Evolutionary conservation across 768 basidiomycete species (phyloP), one percentile per base, ranked within the genome.

Genomic region (Xanthoconium stramineum): DNA sequence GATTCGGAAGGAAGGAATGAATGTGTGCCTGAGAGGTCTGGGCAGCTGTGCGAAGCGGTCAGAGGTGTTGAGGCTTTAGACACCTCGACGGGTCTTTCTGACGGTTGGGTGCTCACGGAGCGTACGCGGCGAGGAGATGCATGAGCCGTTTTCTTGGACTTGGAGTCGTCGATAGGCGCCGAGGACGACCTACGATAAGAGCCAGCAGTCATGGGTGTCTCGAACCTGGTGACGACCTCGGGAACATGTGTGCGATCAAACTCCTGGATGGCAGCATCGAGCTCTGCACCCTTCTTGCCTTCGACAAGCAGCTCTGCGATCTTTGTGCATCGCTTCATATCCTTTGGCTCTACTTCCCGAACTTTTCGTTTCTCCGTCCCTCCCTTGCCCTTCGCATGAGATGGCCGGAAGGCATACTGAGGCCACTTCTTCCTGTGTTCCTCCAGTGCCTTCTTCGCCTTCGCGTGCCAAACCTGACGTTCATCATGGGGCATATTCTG

Each of bases 401-500:
- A 71, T 1, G 89, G 89, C 24, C 82, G 76, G 72, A 90, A 91
- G 3, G 86, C 79, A 63, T 91, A 91, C 69, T 85, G 77, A 20
- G 90, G 89, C 74, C 82, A 90, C 56, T 64, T 69, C 63, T 81
- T 83, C 72, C 83, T 85, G 69, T 91, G 89, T 61, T 89, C 89
- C 46, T 84, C 86, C 47, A 83, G 80, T 0, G 86, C 86, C 40
- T 77, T 75, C 75, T 85, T 85, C 17, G 90, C 90, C 71, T 89
- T 88, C 50, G 75, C 74, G 62, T 89, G 85, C 90, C 90, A 92
- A 47, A 86, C 73, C 70, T 87, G 80, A 11, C 86, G 82, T 67
- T 92, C 86, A n/a, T 83, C 82, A 55, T 85, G 79, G 2, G 88
- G 82, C 57, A 92, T 80, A 54, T 81, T 86, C 71, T 88, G 83